Evolutionary conservation across 345 rosid species (phyloP).

Genomic region (Punica granatum): DNA sequence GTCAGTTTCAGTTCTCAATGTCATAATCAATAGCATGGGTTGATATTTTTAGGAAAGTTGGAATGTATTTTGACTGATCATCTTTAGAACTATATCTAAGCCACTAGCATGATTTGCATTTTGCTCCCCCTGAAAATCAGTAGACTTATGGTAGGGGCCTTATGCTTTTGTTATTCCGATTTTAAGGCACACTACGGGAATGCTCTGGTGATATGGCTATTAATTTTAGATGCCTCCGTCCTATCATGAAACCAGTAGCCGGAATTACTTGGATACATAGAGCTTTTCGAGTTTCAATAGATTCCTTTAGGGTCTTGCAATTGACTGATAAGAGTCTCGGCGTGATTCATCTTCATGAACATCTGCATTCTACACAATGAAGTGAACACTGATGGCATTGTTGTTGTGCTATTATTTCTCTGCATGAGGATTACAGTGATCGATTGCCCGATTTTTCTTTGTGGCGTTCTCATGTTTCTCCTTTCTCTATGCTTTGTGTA

Average conservation of each 20-base stretch:
- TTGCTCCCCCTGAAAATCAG: background rate
- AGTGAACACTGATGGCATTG: background rate
- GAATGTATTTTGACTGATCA: background rate
- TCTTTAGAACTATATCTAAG: background rate
- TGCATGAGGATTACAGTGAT: background rate
- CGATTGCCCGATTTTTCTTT: background rate
- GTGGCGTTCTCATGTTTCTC: background rate
- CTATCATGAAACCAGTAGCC: background rate
- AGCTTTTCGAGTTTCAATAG: background rate
- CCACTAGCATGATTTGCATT: background rate
- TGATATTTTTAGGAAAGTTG: background rate
- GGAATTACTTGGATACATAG: background rate
- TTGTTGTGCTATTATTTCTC: background rate
- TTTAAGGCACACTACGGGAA: no score
- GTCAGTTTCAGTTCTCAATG: conserved; percentile 22
- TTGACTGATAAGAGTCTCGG: background rate
- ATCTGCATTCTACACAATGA: background rate
- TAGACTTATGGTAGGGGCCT: background rate
- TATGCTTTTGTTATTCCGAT: no score
- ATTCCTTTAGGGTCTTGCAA: background rate
- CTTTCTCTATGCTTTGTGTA: background rate
- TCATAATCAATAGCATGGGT: background rate
- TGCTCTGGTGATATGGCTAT: background rate
- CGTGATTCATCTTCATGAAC: background rate
- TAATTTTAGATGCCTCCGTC: background rate